Conservation (phyloP, 805 yeast species). For the Yamadazyma akitaensis region DNA sequence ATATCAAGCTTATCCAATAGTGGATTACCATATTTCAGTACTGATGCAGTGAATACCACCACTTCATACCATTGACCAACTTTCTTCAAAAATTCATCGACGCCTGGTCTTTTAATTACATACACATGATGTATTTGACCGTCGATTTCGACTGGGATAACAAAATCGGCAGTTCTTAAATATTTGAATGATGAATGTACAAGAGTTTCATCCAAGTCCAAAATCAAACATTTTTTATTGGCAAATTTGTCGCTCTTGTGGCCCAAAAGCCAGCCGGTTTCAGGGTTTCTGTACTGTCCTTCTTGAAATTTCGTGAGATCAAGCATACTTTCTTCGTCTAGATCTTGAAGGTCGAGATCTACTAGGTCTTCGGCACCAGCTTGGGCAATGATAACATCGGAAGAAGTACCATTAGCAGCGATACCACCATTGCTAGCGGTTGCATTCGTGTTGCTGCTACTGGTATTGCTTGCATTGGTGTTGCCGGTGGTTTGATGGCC, state of each 20-base stretch:
- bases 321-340: constrained; percentile 31
- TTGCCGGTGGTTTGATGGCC: background rate
- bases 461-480: background rate
- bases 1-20: constrained; percentile 82
- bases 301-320: constrained; percentile 67
- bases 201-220: constrained; percentile 93
- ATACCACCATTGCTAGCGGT: background rate
- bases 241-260: constrained; percentile 43
- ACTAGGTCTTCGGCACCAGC: constrained; percentile 11
- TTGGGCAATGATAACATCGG: constrained; percentile 11
- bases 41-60: constrained; percentile 96
- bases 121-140: constrained; percentile 89
- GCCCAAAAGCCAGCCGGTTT: constrained; percentile 63
- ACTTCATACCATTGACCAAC: constrained; percentile 91
- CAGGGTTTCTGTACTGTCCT: constrained; percentile 63
- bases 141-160: constrained; percentile 96
- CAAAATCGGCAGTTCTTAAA: constrained; percentile 90
- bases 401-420: constrained; percentile 3
- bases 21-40: constrained; percentile 94
- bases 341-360: constrained; percentile 15
- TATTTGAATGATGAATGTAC: constrained; percentile 95
- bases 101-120: constrained; percentile 97
- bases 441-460: background rate
- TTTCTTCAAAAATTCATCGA: constrained; percentile 80
- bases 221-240: constrained; percentile 77